Conservation (phyloP, 441 rosid species). For the Erysimum cheiri region DNA sequence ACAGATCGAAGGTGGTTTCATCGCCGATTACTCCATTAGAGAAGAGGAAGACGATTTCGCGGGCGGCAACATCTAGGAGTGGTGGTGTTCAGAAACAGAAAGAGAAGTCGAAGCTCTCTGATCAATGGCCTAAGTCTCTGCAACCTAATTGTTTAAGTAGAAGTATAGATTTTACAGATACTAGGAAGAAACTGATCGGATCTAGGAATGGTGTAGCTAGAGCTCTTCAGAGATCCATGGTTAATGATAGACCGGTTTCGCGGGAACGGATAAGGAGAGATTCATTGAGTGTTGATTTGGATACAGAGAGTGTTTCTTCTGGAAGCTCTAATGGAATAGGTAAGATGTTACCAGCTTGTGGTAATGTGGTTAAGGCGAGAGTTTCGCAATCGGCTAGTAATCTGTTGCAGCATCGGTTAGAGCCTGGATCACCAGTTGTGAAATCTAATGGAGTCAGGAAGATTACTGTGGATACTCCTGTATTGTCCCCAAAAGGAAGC, state of each 20-base stretch:
- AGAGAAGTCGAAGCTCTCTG: slow-evolving; percentile 65
- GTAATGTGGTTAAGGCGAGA: slow-evolving; percentile 9
- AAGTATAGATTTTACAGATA: slow-evolving; percentile 67
- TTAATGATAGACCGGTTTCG: slow-evolving; percentile 51
- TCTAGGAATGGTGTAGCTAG: slow-evolving; percentile 61
- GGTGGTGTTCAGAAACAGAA: slow-evolving; percentile 42
- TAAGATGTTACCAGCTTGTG: background rate
- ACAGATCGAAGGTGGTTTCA: slow-evolving; percentile 65
- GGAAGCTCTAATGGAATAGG: slow-evolving; percentile 47
- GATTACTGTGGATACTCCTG: slow-evolving; percentile 55
- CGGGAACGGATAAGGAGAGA: slow-evolving; percentile 51
- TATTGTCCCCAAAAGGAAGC: slow-evolving; percentile 47
- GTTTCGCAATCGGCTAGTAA: background rate
- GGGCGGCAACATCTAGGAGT: slow-evolving; percentile 40
- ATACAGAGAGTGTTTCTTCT: slow-evolving; percentile 71
- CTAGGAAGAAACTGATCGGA: slow-evolving; percentile 55
- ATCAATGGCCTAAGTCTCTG: slow-evolving; percentile 73
- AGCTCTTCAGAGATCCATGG: slow-evolving; percentile 59
- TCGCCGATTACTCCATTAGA: slow-evolving; percentile 56
- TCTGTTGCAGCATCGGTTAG: slow-evolving; percentile 13
- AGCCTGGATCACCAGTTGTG: slow-evolving; percentile 1
- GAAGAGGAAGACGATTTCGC: slow-evolving; percentile 52
- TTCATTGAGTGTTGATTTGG: slow-evolving; percentile 29
- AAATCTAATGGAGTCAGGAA: slow-evolving; percentile 50
- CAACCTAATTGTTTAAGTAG: slow-evolving; percentile 55